Base-by-base conservation (phyloP, 352 stramenopile species). In the Blastocystis sp. region DNA sequence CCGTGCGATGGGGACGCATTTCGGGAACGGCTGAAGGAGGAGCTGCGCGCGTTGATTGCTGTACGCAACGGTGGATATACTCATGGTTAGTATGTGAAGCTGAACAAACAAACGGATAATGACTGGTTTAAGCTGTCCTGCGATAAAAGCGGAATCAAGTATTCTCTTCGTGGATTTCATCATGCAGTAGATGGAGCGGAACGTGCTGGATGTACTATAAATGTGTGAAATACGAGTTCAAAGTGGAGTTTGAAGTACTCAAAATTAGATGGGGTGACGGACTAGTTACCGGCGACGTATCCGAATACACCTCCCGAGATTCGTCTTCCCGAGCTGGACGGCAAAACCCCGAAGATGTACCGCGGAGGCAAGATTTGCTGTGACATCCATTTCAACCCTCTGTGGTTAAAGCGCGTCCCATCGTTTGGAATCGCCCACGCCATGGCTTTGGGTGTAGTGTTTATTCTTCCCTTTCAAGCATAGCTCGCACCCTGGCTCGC, bases 261-360 rank as follows among this genome's bases (percentile, higher is more conserved):
- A 1, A 28, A 41, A 34, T 45, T 81, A 0, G 17, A 23, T 5
- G 19, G 28, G 14, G n/a, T 28, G 5, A 2, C 17, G 34, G 10
- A 45, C 7, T 67, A 84, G 74, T 53, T 84, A n/a, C 76, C 56
- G 48, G 76, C 48, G 23, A 79, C 86, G 38, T 89, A 89, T 64
- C 86, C 86, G n/a, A 62, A 67, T 11, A 88, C 76, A 64, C 69
- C 70, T 53, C 86, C 76, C 4, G 70, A 88, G 56, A 53, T 76
- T 62, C 69, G 70, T 86, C 92, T 95, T 69, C 93, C 93, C 0
- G 92, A 95, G 89, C 91, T 95, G 0, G 93, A 95, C 21, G 93
- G 93, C 45, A 95, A 95, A 89, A 95, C 93, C 38, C 93, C 93
- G 88, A 95, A 95, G 90, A 95, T 95, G 92, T 95, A 95, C 89